Evolutionary conservation across 1,284 basidiomycete genomes (phyloP).

Genomic region (Melampsora medusae): DNA sequence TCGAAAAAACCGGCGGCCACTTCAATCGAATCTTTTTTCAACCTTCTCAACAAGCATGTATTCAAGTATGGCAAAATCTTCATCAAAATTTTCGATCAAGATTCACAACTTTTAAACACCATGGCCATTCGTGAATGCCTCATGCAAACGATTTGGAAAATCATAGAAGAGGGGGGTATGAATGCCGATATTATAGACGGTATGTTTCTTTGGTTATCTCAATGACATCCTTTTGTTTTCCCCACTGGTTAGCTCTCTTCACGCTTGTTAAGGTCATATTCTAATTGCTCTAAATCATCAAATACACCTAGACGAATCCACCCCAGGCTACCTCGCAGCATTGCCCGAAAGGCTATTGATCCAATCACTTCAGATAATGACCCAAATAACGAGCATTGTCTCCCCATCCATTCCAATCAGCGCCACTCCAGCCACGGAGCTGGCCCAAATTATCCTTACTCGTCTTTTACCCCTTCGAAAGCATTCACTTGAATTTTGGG

Average conservation of each 20-base stretch:
- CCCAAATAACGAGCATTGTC: slow-evolving; percentile 6
- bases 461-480: slow-evolving; percentile 19
- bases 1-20: slow-evolving; percentile 14
- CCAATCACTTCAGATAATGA: slow-evolving; percentile 41
- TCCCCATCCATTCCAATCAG: slow-evolving; percentile 8
- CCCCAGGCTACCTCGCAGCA: slow-evolving; percentile 10
- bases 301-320: slow-evolving; percentile 17
- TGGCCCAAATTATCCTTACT: slow-evolving; percentile 23
- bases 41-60: slow-evolving; percentile 31
- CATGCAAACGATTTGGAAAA: slow-evolving; percentile 28
- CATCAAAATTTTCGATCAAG: slow-evolving; percentile 28
- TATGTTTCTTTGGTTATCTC: not conserved
- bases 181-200: not conserved
- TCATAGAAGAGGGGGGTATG: slow-evolving; percentile 27
- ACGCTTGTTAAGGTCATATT: not conserved
- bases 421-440: slow-evolving; percentile 17
- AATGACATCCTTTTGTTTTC: not conserved
- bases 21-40: slow-evolving; percentile 34
- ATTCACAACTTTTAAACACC: slow-evolving; percentile 25
- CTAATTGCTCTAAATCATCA: not conserved
- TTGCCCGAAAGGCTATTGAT: slow-evolving; percentile 36
- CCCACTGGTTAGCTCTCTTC: not conserved
- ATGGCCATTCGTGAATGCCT: slow-evolving; percentile 14
- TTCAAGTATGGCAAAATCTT: slow-evolving; percentile 41
- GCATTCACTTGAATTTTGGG: slow-evolving; percentile 38